Conservation (phyloP, 2,329 filamentous ascomycete genomes). For the Fusarium concolor region DNA sequence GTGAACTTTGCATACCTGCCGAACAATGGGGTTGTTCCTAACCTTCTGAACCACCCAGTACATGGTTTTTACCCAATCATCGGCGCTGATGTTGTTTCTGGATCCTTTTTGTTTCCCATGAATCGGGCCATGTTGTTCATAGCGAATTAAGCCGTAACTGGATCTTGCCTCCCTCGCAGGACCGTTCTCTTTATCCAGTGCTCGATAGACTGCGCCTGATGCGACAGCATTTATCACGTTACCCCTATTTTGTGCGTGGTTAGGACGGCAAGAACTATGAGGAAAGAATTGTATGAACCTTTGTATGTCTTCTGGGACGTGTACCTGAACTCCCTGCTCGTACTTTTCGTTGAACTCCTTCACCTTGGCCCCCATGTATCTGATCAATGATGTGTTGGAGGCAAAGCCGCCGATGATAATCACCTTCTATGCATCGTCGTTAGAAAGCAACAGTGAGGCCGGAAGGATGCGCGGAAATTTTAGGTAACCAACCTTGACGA, state of each 20-base stretch:
- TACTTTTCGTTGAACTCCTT: not conserved
- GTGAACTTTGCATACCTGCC: not conserved
- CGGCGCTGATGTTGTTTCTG: no score
- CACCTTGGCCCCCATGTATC: not conserved
- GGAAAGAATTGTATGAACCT: not conserved
- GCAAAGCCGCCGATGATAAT: conserved; percentile 12
- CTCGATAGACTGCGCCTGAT: not conserved
- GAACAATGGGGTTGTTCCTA: no score
- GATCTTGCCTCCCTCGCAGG: not conserved
- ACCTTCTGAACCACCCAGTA: not conserved
- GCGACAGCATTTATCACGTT: conserved; percentile 2
- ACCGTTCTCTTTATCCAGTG: conserved; percentile 5
- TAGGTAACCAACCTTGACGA: not conserved
- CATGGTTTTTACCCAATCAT: not conserved
- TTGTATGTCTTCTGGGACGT: not conserved
- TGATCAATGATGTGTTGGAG: not conserved
- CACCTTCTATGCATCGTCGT: not conserved
- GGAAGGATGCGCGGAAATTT: no score
- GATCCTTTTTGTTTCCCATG: no score
- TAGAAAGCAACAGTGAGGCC: no score
- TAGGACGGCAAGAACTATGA: not conserved
- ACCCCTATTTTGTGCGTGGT: not conserved
- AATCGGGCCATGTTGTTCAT: not conserved
- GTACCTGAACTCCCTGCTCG: not conserved
- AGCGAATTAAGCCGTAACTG: not conserved